Evolutionary conservation across 495 filamentous ascomycete genomes (phyloP), one percentile per base, ranked within the genome.

Genomic region (Polyplosphaeria fusca): DNA sequence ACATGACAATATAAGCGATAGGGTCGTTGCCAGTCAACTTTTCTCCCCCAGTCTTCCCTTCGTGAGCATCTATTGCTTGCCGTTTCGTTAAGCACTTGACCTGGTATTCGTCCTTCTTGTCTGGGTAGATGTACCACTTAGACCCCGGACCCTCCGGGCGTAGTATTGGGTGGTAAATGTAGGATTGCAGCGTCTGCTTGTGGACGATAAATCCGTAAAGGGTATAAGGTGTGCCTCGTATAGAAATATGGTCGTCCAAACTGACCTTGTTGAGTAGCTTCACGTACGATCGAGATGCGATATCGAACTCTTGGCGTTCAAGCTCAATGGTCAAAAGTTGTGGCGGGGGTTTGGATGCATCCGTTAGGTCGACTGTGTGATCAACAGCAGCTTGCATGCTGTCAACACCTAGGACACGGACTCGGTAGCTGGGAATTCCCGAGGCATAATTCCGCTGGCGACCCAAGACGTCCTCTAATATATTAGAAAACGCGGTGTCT

Each of bases 181-280:
- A 76, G 7, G 83, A 85, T 13, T 78, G 78, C 32, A 84, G 80
- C 24, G 76, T 77, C 26, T 80, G 83, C 47, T 75, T 75, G 60
- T 86, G 83, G 3, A 84, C 82, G 16, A 85, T 71, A 43, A 84
- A 81, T 14, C 81, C 82, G 57, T 80, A 85, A 1, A 87, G 74
- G 0, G 77, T 74, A 61, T 86, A 87, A 2, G 74, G 22, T 5
- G 39, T 55, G 66, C 48, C 75, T 13, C 68, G 60, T 13, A 86
- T 68, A 41, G 72, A 71, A 18, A 86, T 58, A 14, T 73, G 66
- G 28, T 84, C 79, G 32, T 85, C 74, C 19, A 85, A 56, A 1
- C 76, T 71, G 12, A 87, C 75, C 18, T 73, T 72, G 57, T 84
- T 77, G 41, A 77, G 75, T n/a, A 80, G 66, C 53, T 85, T 76